Evolutionary conservation across 805 yeast species (phyloP).

Genomic region (Yamadazyma phyllophila): DNA sequence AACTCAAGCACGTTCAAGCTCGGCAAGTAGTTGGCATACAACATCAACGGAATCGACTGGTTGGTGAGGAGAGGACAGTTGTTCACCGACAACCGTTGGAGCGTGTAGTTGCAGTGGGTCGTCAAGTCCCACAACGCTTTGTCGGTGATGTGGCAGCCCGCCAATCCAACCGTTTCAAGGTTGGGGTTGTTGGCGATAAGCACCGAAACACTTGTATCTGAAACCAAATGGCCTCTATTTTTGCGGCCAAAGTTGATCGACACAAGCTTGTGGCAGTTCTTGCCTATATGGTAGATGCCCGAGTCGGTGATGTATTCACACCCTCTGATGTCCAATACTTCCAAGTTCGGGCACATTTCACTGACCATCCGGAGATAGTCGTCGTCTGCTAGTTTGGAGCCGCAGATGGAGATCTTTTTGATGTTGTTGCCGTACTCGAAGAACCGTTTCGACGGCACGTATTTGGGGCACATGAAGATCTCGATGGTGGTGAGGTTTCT

Average conservation of each 20-base stretch:
- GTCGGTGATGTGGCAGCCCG: slow-evolving; percentile 84
- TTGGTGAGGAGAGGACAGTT: slow-evolving; percentile 63
- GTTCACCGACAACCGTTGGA: slow-evolving; percentile 73
- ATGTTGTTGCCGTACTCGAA: slow-evolving; percentile 25
- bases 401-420: slow-evolving; percentile 62
- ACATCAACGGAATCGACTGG: slow-evolving; percentile 51
- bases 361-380: slow-evolving; percentile 52
- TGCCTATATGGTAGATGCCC: slow-evolving; percentile 68
- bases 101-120: slow-evolving; percentile 39
- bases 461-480: slow-evolving; percentile 75
- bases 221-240: slow-evolving; percentile 59
- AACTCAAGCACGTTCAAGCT: slow-evolving; percentile 74
- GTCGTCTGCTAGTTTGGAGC: slow-evolving; percentile 64
- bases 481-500: slow-evolving; percentile 65
- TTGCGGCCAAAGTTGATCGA: slow-evolving; percentile 82
- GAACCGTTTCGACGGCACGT: slow-evolving; percentile 49
- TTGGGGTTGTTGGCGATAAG: slow-evolving; percentile 53
- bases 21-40: slow-evolving; percentile 49
- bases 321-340: slow-evolving; percentile 74
- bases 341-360: slow-evolving; percentile 54
- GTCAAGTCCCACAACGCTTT: slow-evolving; percentile 80
- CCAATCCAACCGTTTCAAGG: slow-evolving; percentile 74
- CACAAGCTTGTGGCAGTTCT: slow-evolving; percentile 54
- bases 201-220: slow-evolving; percentile 64
- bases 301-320: slow-evolving; percentile 76